Evolutionary conservation across 2,329 filamentous ascomycete species (phyloP).

Genomic region (Nannizzia gypsea): DNA sequence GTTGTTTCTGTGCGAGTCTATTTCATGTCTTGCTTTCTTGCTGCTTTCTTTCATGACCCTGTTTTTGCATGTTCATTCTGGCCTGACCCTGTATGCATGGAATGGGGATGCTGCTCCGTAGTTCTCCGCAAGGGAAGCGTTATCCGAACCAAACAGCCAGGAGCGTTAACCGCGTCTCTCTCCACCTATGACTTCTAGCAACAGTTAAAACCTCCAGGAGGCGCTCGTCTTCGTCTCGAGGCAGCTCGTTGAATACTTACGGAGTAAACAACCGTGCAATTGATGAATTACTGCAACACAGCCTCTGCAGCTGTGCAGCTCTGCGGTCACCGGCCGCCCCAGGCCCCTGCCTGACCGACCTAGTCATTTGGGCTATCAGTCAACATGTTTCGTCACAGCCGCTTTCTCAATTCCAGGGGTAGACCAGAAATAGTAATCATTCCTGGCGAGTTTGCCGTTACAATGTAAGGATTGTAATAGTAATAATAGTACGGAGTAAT

Average conservation of each 20-base stretch:
- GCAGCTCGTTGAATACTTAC: background rate
- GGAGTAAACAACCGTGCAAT: background rate
- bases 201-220: background rate
- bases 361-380: background rate
- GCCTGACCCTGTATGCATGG: background rate
- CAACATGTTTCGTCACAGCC: background rate
- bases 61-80: background rate
- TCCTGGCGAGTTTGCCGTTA: background rate
- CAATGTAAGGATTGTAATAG: too few species aligned
- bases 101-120: background rate
- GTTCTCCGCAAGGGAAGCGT: background rate
- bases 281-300: background rate
- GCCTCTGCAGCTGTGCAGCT: background rate
- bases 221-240: too few species aligned
- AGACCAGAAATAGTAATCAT: background rate
- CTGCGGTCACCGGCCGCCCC: background rate
- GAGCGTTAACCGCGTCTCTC: conserved; percentile 1
- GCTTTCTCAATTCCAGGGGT: background rate
- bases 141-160: background rate
- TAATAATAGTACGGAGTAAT: too few species aligned
- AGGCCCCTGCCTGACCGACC: background rate
- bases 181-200: background rate
- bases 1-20: too few species aligned
- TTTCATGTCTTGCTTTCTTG: background rate
- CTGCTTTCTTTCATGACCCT: background rate